Percentiles rank a stretch among this genome's conserved stretches.
phyloP scores from a whole-genome alignment of 768 basidiomycete species.

The Mycena rosella region DNA sequence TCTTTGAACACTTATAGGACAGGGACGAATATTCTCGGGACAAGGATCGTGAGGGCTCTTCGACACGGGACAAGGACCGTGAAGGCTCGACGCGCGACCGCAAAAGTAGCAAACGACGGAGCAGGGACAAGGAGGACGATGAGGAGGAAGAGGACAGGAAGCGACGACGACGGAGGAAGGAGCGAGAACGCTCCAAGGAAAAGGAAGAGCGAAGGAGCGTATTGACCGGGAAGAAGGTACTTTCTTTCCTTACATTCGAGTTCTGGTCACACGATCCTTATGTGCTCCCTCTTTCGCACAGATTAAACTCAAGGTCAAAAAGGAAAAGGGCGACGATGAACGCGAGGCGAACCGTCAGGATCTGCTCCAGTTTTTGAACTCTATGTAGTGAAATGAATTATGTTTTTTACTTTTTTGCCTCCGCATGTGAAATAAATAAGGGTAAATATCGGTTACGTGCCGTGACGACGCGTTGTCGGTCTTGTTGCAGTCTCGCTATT shows the following conservation, averaged over 20 bases:
- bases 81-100: slow-evolving; percentile 14
- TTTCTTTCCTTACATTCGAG: not conserved
- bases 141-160: slow-evolving; percentile 40
- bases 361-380: slow-evolving; percentile 68
- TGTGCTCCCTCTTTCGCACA: slow-evolving; percentile 37
- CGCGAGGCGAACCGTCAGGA: slow-evolving; percentile 68
- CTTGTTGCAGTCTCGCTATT: not conserved
- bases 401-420: not conserved
- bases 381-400: slow-evolving; percentile 48
- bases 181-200: slow-evolving; percentile 50
- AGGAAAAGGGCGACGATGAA: slow-evolving; percentile 67
- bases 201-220: slow-evolving; percentile 66
- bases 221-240: slow-evolving; percentile 73
- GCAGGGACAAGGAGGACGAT: slow-evolving; percentile 9
- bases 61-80: slow-evolving; percentile 21
- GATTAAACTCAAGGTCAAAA: slow-evolving; percentile 76
- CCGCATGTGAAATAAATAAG: not conserved
- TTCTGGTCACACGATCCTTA: slow-evolving; percentile 5
- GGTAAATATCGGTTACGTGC: slow-evolving; percentile 22
- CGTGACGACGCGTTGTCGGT: slow-evolving; percentile 41
- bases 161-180: slow-evolving; percentile 51
- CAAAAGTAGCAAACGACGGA: slow-evolving; percentile 12
- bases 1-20: slow-evolving; percentile 12
- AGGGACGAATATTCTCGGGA: slow-evolving; percentile 28
- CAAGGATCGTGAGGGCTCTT: slow-evolving; percentile 23